Conservation (phyloP, 768 basidiomycete genomes). For the Clavulina sp. region DNA sequence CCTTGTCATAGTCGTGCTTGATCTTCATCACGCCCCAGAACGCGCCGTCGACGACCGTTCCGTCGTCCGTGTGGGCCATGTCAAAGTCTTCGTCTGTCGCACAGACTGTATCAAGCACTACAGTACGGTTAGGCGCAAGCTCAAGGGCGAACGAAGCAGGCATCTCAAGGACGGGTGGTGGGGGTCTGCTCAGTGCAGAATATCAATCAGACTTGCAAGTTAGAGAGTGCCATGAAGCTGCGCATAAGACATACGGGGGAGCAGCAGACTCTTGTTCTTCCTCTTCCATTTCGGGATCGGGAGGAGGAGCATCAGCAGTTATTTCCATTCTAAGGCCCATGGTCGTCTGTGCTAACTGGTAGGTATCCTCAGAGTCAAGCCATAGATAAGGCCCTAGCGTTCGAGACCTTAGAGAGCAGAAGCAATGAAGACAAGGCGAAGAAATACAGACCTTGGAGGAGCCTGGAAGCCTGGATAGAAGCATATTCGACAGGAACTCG, state of each 20-base stretch:
- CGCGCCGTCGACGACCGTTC: constrained; percentile 64
- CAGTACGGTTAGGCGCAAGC: constrained; percentile 57
- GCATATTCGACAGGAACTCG: constrained; percentile 80
- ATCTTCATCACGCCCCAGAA: constrained; percentile 84
- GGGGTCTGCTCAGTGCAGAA: constrained; percentile 10
- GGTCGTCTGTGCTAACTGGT: constrained; percentile 75
- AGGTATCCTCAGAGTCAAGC: constrained; percentile 47
- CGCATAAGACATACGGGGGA: constrained; percentile 29
- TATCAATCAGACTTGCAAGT: background rate
- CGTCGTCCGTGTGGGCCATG: constrained; percentile 85
- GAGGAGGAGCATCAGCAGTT: constrained; percentile 69
- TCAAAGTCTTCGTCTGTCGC: constrained; percentile 72
- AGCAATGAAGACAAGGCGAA: constrained; percentile 1
- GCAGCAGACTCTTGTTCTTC: constrained; percentile 22
- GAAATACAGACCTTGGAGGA: constrained; percentile 8
- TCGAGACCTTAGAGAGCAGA: too few species aligned
- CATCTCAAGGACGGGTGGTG: constrained; percentile 71
- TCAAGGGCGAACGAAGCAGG: constrained; percentile 72
- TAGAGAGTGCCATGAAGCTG: constrained; percentile 5
- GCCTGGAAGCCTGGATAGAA: constrained; percentile 43
- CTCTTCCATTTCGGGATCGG: constrained; percentile 72
- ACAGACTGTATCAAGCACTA: constrained; percentile 64
- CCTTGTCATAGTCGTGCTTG: constrained; percentile 57
- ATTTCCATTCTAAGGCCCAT: constrained; percentile 75
- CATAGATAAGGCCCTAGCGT: constrained; percentile 59